Evolutionary conservation across 2,329 filamentous ascomycete species (phyloP).

Genomic region (Curvularia spicifera): DNA sequence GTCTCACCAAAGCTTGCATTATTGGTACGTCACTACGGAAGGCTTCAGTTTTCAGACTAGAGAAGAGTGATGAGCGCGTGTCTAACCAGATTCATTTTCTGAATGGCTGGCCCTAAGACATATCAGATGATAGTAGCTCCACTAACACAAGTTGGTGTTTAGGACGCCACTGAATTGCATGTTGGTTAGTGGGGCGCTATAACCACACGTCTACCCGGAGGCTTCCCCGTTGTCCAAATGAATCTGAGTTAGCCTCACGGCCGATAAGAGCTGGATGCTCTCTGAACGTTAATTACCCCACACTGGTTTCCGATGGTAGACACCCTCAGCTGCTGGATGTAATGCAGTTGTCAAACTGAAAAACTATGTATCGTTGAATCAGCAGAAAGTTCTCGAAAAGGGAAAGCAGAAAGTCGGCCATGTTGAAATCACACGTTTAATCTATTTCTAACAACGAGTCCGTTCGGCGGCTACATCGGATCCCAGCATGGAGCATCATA

Average conservation of each 20-base stretch:
- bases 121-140: slow-evolving; percentile 1
- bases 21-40: slow-evolving; percentile 6
- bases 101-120: slow-evolving; percentile 4
- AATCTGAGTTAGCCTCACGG: not conserved
- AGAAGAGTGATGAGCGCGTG: not conserved
- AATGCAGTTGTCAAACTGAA: too few species aligned
- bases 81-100: not conserved
- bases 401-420: too few species aligned
- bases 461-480: too few species aligned
- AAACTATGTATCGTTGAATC: too few species aligned
- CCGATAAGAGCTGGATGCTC: too few species aligned
- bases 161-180: slow-evolving; percentile 5
- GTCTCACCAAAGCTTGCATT: slow-evolving; percentile 2
- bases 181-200: not conserved
- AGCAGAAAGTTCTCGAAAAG: too few species aligned
- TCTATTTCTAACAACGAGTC: too few species aligned
- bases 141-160: not conserved
- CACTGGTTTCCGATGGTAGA: too few species aligned
- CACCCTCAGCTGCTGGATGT: too few species aligned
- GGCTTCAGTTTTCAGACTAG: not conserved
- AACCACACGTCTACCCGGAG: not conserved
- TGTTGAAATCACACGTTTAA: too few species aligned
- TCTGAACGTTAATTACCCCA: too few species aligned
- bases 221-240: not conserved
- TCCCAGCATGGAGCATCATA: too few species aligned